A percentile compares a stretch with the other conserved stretches of the same genome.
phyloP scores from a whole-genome alignment of 140 eudicot species.

The Cichorium intybus region DNA sequence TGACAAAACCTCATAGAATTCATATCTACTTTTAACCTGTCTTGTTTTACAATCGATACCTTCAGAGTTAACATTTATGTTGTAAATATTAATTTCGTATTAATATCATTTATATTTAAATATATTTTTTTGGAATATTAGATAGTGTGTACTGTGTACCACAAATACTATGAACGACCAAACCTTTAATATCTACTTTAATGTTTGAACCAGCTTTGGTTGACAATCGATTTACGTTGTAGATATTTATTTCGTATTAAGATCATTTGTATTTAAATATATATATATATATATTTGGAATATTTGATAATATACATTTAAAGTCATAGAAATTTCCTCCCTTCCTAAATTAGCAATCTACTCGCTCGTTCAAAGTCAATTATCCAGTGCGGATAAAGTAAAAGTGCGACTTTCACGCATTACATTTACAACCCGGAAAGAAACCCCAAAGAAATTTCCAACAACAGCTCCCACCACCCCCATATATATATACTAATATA shows the following conservation, averaged over 20 bases:
- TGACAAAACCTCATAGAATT: neutral
- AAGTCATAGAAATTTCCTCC: neutral
- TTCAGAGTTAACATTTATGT: neutral
- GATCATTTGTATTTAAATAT: no score
- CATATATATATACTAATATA: neutral
- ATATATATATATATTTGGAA: no score
- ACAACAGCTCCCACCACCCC: neutral
- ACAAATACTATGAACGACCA: no score
- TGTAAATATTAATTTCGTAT: no score
- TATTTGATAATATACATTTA: no score
- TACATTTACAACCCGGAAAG: neutral
- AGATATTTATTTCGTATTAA: no score
- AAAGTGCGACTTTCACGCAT: slow-evolving; percentile 18
- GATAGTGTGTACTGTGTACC: no score
- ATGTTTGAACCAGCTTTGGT: no score
- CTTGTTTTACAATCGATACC: neutral
- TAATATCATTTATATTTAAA: no score
- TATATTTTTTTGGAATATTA: no score
- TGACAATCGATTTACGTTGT: no score
- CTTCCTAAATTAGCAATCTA: neutral
- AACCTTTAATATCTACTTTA: no score
- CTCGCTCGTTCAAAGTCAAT: slow-evolving; percentile 22
- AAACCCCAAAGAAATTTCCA: slow-evolving; percentile 21
- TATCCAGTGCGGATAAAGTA: neutral
- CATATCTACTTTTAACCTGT: neutral